These are phyloP conservation scores for Phoenix roebelenii DNA, from an alignment of 176 grass and related monocot genomes.

Conservation along the genomic window DNA sequence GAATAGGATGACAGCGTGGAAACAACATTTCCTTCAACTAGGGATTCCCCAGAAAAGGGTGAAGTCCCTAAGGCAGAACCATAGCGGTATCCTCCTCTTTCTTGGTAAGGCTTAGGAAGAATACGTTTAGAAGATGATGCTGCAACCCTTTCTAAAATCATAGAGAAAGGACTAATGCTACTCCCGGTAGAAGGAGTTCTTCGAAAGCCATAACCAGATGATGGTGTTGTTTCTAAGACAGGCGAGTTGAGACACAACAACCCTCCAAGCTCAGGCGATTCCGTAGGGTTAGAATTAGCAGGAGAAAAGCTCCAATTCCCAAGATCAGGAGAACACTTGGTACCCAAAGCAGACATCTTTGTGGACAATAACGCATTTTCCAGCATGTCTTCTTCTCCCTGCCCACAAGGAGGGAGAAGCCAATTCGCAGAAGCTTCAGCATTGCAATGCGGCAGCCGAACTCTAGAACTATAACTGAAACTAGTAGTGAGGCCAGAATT, in stretches of 20 bases:
- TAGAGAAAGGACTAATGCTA: constrained; percentile 85
- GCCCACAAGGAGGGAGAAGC: constrained; percentile 31
- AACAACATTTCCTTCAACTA: constrained; percentile 13
- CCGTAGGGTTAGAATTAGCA: constrained; percentile 18
- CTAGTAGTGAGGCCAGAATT: constrained; percentile 9
- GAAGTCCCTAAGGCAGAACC: constrained; percentile 4
- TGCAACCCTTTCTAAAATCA: constrained; percentile 80
- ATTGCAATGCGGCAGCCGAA: constrained; percentile 28
- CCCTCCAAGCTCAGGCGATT: constrained; percentile 30
- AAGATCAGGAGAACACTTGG: constrained; percentile 24
- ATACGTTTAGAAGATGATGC: constrained; percentile 47
- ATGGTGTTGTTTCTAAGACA: constrained; percentile 28
- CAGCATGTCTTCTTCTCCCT: constrained; percentile 6
- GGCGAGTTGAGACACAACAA: constrained; percentile 25
- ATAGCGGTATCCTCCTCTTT: background rate
- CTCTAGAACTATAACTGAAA: constrained; percentile 17
- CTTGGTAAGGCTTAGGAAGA: constrained; percentile 33
- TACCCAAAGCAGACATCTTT: constrained; percentile 3
- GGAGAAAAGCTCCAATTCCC: constrained; percentile 38
- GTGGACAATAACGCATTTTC: constrained; percentile 38
- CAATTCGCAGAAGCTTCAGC: constrained; percentile 51
- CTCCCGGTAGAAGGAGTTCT: constrained; percentile 69
- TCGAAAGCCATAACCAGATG: constrained; percentile 27
- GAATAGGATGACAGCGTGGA: background rate
- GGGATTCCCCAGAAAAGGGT: constrained; percentile 17